Evolutionary conservation across 495 filamentous ascomycete species (phyloP).

Genomic region (Usnea hakonensis): DNA sequence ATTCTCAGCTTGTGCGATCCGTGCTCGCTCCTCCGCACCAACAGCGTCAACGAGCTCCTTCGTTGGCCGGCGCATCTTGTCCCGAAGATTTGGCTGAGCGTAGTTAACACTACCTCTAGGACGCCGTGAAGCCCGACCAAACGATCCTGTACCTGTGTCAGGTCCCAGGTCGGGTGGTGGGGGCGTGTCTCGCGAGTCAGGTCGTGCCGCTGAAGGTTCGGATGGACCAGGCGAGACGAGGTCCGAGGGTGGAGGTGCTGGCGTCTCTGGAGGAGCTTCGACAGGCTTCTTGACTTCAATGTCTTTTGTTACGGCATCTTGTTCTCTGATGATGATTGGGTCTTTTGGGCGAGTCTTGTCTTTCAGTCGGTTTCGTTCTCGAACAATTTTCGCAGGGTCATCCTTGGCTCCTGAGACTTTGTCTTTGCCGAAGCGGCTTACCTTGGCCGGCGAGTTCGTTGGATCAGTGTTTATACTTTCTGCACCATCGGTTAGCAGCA

Average conservation of each 20-base stretch:
- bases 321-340: background rate
- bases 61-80: constrained; percentile 80
- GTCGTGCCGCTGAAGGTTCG: constrained; percentile 31
- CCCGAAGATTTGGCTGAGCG: constrained; percentile 73
- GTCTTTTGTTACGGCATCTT: background rate
- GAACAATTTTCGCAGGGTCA: constrained; percentile 14
- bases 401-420: constrained; percentile 20
- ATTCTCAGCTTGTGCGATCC: constrained; percentile 12
- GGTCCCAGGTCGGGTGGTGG: constrained; percentile 48
- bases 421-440: constrained; percentile 12
- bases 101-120: constrained; percentile 66
- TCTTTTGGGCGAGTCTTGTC: constrained; percentile 11
- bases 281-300: background rate
- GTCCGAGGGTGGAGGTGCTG: constrained; percentile 25
- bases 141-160: constrained; percentile 33
- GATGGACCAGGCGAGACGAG: constrained; percentile 31
- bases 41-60: constrained; percentile 70
- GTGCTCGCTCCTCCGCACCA: constrained; percentile 35
- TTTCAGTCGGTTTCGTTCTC: constrained; percentile 12
- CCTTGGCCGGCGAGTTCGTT: constrained; percentile 34
- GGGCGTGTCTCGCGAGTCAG: constrained; percentile 42
- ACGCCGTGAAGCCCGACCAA: constrained; percentile 54
- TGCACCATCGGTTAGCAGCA: constrained; percentile 32
- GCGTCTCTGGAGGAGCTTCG: constrained; percentile 23
- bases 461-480: constrained; percentile 48